Evolutionary conservation across 1,284 basidiomycete genomes (phyloP).

Genomic region (Pholiota adiposa): DNA sequence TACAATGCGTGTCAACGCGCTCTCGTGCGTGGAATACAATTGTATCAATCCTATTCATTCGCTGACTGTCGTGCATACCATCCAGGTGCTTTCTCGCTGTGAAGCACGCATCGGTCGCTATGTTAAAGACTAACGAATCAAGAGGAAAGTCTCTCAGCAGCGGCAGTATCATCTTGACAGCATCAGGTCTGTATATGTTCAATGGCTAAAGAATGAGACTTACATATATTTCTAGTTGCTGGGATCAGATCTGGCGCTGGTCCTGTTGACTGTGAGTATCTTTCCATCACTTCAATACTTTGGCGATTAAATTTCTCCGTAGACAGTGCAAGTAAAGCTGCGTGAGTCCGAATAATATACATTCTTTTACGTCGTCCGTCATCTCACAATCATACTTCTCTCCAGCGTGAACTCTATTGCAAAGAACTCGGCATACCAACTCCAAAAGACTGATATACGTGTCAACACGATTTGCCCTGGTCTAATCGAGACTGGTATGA

Average conservation of each 20-base stretch:
- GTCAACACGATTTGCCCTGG: constrained; percentile 93
- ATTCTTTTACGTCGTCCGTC: not conserved
- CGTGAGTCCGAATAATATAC: constrained; percentile 65
- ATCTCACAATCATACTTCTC: not conserved
- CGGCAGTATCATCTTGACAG: constrained; percentile 90
- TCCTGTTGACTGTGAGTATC: constrained; percentile 77
- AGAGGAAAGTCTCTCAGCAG: constrained; percentile 70
- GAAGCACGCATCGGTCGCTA: constrained; percentile 84
- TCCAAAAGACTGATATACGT: constrained; percentile 83
- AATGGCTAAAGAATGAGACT: not conserved
- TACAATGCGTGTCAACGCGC: constrained; percentile 78
- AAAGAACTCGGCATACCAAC: constrained; percentile 79
- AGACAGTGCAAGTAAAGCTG: constrained; percentile 92
- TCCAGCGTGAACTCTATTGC: constrained; percentile 84
- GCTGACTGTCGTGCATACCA: not conserved
- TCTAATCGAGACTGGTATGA: constrained; percentile 92
- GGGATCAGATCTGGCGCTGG: constrained; percentile 88
- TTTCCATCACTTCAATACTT: not conserved
- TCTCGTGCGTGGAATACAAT: constrained; percentile 62
- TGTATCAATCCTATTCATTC: constrained; percentile 1
- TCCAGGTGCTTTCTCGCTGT: constrained; percentile 87
- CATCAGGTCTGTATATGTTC: constrained; percentile 63
- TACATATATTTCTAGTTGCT: constrained; percentile 59
- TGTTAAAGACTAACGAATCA: constrained; percentile 68
- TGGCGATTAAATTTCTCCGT: not conserved